Conservation (phyloP, 1,284 basidiomycete genomes). For the Paramarasmius palmivorus region DNA sequence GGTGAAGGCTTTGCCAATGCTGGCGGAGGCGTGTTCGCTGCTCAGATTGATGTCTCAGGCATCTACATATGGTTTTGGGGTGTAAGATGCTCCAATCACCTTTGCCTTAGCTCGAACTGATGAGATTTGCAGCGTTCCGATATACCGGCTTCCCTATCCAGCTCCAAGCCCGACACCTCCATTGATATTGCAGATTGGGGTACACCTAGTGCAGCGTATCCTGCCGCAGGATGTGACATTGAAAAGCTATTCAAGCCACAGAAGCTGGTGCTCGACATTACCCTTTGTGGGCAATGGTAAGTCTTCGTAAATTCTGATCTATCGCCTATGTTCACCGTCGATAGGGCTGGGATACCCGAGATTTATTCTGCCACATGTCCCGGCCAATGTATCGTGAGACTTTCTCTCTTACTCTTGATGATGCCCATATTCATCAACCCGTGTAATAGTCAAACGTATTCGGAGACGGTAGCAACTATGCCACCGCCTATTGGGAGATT, state of each 20-base stretch:
- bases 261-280: constrained; percentile 50
- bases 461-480: background rate
- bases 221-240: constrained; percentile 44
- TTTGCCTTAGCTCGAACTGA: constrained; percentile 11
- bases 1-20: constrained; percentile 52
- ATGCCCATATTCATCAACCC: background rate
- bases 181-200: constrained; percentile 60
- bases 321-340: background rate
- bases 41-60: constrained; percentile 57
- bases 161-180: constrained; percentile 30
- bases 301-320: constrained; percentile 27
- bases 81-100: constrained; percentile 32
- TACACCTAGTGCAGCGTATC: constrained; percentile 57
- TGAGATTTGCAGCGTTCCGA: constrained; percentile 35
- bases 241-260: constrained; percentile 55
- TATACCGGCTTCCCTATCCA: constrained; percentile 37
- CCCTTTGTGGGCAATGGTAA: constrained; percentile 53
- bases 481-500: background rate
- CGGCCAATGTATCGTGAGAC: constrained; percentile 6
- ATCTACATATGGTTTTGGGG: constrained; percentile 69
- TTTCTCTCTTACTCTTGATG: too few species aligned
- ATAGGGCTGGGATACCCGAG: constrained; percentile 13
- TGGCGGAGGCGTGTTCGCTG: constrained; percentile 66
- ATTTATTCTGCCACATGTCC: constrained; percentile 14
- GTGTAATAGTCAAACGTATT: background rate